Evolutionary conservation across 345 rosid genomes (phyloP).

Genomic region (Dipteronia sinensis): DNA sequence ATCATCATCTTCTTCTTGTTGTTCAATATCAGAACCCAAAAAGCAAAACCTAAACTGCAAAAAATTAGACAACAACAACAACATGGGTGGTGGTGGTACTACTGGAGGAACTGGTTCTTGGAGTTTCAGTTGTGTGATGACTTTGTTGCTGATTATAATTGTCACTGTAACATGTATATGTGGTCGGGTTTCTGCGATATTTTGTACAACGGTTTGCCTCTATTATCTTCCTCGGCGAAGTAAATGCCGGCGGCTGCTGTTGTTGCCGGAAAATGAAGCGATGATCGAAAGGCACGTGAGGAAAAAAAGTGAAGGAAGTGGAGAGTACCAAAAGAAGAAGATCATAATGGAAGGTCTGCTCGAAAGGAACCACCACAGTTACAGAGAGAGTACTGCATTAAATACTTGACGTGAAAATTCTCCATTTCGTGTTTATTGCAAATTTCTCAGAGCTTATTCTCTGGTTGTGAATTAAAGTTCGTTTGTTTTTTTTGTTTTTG

Average conservation of each 20-base stretch:
- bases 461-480: not conserved
- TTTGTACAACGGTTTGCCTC: slow-evolving; percentile 39
- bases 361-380: slow-evolving; percentile 26
- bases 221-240: slow-evolving; percentile 25
- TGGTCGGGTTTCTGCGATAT: slow-evolving; percentile 45
- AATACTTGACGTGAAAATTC: slow-evolving; percentile 33
- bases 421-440: slow-evolving; percentile 19
- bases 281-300: not conserved
- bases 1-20: not conserved
- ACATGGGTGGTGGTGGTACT: not conserved
- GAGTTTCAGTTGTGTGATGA: slow-evolving; percentile 12
- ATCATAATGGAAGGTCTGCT: slow-evolving; percentile 39
- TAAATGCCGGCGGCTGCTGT: not conserved
- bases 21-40: slow-evolving; percentile 18
- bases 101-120: not conserved
- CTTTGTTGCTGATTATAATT: slow-evolving; percentile 23
- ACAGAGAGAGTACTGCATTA: slow-evolving; percentile 18
- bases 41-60: not conserved
- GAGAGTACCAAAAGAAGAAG: slow-evolving; percentile 27
- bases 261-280: not conserved
- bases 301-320: not conserved
- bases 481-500: not conserved
- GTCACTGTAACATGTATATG: slow-evolving; percentile 35
- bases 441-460: not conserved
- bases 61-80: not conserved